Percentiles rank a stretch among this genome's conserved stretches.
Evolutionary conservation across 805 yeast genomes (phyloP).

Genomic region (Geotrichum ghanense): DNA sequence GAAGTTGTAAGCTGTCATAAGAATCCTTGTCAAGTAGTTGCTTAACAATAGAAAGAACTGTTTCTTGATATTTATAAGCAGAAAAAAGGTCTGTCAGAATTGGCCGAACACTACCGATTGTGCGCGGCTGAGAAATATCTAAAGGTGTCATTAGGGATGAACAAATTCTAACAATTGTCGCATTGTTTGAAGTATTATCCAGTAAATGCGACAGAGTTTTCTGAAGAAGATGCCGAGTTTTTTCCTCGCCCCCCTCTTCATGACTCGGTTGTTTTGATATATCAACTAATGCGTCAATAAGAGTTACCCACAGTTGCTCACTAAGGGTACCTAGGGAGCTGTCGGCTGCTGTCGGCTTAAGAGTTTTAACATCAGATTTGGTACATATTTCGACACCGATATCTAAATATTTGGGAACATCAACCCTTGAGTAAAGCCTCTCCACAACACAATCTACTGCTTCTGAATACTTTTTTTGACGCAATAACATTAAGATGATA

Average conservation of each 20-base stretch:
- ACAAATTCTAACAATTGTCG: constrained; percentile 43
- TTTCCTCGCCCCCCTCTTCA: constrained; percentile 23
- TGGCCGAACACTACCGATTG: constrained; percentile 46
- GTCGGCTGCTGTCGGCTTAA: constrained; percentile 2
- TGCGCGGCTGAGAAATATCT: constrained; percentile 32
- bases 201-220: constrained; percentile 16
- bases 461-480: constrained; percentile 17
- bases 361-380: background rate
- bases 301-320: constrained; percentile 30
- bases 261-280: constrained; percentile 5
- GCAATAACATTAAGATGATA: constrained; percentile 17
- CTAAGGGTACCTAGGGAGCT: constrained; percentile 12
- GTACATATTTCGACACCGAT: constrained; percentile 18
- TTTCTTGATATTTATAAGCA: constrained; percentile 54
- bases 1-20: constrained; percentile 30
- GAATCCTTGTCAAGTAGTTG: constrained; percentile 48
- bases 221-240: constrained; percentile 11
- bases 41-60: constrained; percentile 40
- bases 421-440: constrained; percentile 11
- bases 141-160: constrained; percentile 29
- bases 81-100: constrained; percentile 52
- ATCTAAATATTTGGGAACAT: constrained; percentile 11
- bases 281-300: constrained; percentile 31
- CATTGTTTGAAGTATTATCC: constrained; percentile 19
- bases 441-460: constrained; percentile 23